A percentile compares a stretch with the other conserved stretches of the same genome.
These are phyloP conservation scores for Mortierella antarctica DNA, from an alignment of 192 early-diverging fungal genomes.

Conservation along the genomic window DNA sequence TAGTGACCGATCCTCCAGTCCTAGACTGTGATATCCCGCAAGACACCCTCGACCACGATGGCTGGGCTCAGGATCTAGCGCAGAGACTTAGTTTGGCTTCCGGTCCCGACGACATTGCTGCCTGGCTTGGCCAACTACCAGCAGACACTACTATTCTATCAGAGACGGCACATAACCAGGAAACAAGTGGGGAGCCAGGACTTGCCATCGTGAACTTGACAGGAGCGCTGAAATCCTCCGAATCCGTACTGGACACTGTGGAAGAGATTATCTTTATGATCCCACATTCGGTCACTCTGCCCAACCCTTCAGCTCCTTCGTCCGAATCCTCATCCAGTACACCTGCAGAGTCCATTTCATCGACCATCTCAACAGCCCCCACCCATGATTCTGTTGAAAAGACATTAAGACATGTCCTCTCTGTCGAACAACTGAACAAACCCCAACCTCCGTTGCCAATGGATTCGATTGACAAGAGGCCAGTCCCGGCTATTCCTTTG, in stretches of 20 bases:
- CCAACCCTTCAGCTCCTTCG: not conserved
- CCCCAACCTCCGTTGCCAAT: constrained; percentile 43
- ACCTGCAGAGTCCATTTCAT: too few relatives aligned
- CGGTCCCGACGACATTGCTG: constrained; percentile 17
- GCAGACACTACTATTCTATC: not conserved
- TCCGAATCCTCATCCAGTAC: not conserved
- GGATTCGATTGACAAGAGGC: not conserved
- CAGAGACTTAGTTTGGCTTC: constrained; percentile 28
- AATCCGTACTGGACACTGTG: not conserved
- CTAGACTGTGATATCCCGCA: constrained; percentile 43
- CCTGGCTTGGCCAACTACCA: constrained; percentile 44
- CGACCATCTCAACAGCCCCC: not conserved
- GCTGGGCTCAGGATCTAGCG: constrained; percentile 45
- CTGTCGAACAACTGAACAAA: constrained; percentile 35
- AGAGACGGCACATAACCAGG: not conserved
- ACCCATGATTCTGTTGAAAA: not conserved
- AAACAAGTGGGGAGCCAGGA: not conserved
- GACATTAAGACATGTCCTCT: constrained; percentile 21
- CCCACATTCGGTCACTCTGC: not conserved
- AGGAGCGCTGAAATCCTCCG: constrained; percentile 4
- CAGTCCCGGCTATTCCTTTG: not conserved
- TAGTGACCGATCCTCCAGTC: constrained; percentile 29
- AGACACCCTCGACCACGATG: constrained; percentile 41
- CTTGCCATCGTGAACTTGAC: not conserved
- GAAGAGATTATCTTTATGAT: constrained; percentile 36